Base-by-base conservation (phyloP, 495 filamentous ascomycete genomes). In the Viridothelium virens region DNA sequence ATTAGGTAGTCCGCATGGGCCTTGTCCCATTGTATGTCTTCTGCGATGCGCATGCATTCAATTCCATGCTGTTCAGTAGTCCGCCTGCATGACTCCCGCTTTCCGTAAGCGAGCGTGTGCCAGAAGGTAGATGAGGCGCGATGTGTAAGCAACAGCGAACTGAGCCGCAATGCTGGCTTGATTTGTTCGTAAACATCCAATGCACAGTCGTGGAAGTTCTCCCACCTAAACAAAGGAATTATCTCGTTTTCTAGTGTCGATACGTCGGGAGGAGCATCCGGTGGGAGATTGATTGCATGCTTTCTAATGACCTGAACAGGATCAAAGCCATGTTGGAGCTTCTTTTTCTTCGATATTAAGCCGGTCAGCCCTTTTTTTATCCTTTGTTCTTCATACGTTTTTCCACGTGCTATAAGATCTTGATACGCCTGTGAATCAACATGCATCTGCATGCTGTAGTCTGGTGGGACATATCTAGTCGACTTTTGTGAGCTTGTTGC, bases 181-280 rank as follows among this genome's bases (percentile, higher is more conserved):
- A 74, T 61, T 10, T 65, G 47, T 38, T 74, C 72, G 44, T 74
- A 74, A 38, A 74, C 64, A n/a, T 47, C 70, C 38, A 70, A 67
- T 9, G 72, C 67, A 56, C 72, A 74, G 9, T 67, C 72, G 62
- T 74, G 68, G 56, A 74, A 74, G 61, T 74, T 74, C 36, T 74
- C 72, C 2, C 59, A 38, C 14, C 67, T 67, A 39, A 72, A 72
- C 12, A 74, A 64, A 0, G 70, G 70, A 56, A 70, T 70, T n/a
- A 74, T 72, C 9, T 74, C 72, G 38, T 74, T 74, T 18, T 66
- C 65, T 3, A 74, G 68, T 31, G 64, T 74, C 18, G 70, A 72
- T 36, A 31, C 10, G 1, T 61, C 53, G 34, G 48, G 56, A 31
- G 61, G 18, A 34, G 50, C 2, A 37, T 65, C 41, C 38, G 65